phyloP scores from a whole-genome alignment of 2,329 filamentous ascomycete species.

The Cephalotrichum gorgonifer region DNA sequence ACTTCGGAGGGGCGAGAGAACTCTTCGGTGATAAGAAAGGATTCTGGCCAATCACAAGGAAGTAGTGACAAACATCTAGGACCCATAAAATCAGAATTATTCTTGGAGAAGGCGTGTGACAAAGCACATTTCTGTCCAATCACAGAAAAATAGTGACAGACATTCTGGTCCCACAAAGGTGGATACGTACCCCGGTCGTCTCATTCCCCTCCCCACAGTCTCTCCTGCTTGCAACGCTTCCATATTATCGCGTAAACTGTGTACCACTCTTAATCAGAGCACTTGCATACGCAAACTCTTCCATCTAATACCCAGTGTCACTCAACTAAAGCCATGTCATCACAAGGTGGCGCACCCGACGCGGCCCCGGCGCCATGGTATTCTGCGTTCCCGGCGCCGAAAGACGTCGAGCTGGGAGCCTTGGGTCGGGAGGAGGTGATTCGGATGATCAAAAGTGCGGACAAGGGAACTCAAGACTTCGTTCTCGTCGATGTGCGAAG shows the following conservation, averaged over 20 bases:
- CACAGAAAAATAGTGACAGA: neutral
- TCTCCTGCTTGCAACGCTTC: no score
- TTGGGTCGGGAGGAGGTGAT: constrained; percentile 22
- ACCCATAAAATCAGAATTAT: no score
- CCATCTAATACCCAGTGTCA: no score
- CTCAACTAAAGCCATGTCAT: neutral
- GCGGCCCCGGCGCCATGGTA: constrained; percentile 21
- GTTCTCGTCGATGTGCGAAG: constrained; percentile 34
- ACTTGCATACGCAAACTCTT: neutral
- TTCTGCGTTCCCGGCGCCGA: constrained; percentile 25
- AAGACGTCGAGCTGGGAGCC: constrained; percentile 11
- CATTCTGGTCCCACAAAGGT: neutral
- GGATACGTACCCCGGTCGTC: neutral
- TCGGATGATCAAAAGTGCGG: constrained; percentile 17
- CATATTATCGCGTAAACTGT: no score
- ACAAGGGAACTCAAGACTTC: constrained; percentile 19
- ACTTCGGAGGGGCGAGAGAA: no score
- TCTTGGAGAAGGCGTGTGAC: no score
- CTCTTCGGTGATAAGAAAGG: no score
- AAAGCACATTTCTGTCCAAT: no score
- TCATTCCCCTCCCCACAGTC: neutral
- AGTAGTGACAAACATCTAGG: neutral
- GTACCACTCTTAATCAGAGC: no score
- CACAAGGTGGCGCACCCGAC: no score
- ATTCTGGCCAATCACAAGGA: neutral